phyloP scores from a whole-genome alignment of 2,329 filamentous ascomycete species.

The Fusarium sp. region DNA sequence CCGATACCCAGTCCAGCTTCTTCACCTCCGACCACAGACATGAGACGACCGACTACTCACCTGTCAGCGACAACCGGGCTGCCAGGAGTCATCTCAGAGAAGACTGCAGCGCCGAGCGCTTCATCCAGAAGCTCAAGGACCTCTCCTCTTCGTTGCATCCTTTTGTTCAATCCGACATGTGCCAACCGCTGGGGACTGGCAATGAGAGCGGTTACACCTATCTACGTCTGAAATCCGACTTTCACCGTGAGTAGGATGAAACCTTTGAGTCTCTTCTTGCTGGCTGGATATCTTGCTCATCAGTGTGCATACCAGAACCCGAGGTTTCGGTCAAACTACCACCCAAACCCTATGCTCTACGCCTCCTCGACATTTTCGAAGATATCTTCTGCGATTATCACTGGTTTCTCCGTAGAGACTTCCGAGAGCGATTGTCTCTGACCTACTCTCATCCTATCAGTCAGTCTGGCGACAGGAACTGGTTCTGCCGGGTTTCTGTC shows the following conservation, averaged over 20 bases:
- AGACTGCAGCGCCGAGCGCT: constrained; percentile 14
- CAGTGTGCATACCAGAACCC: neutral
- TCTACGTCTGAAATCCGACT: constrained; percentile 14
- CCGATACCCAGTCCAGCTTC: neutral
- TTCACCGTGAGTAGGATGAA: constrained; percentile 1
- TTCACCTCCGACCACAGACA: neutral
- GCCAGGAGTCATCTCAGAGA: constrained; percentile 1
- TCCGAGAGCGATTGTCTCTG: constrained; percentile 1
- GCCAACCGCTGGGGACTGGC: neutral
- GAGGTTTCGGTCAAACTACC: constrained; percentile 15
- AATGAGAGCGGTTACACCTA: constrained; percentile 15
- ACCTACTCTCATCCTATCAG: constrained; percentile 1
- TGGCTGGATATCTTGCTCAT: neutral
- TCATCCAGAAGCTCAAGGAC: constrained; percentile 19
- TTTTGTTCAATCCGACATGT: neutral
- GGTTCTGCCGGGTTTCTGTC: constrained; percentile 14
- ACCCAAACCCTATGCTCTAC: constrained; percentile 4
- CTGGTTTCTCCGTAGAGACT: constrained; percentile 16
- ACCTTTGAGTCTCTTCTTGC: neutral
- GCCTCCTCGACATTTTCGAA: constrained; percentile 19
- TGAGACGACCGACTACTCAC: neutral
- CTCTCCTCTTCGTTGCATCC: constrained; percentile 11
- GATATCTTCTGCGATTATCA: constrained; percentile 23
- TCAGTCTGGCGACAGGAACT: constrained; percentile 11
- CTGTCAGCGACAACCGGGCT: neutral